Percentiles rank a stretch among this genome's conserved stretches.
Conservation (phyloP, 352 stramenopile species). For the Globisporangium iwayamae region DNA sequence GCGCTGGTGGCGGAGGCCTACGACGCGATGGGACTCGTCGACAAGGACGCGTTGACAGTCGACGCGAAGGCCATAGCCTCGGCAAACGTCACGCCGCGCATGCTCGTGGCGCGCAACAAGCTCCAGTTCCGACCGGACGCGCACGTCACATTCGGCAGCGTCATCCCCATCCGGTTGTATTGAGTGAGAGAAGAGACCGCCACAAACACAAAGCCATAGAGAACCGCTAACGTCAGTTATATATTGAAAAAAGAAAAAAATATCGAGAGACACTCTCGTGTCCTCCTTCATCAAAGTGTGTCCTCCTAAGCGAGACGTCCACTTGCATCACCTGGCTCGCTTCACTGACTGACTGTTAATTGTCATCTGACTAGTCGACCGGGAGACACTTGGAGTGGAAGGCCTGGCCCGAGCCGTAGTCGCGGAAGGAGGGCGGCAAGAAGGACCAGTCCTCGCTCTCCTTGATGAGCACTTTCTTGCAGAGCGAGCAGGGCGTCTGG, state of each 20-base stretch:
- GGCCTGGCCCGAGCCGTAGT: conserved; percentile 77
- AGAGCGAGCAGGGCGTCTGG: conserved; percentile 79
- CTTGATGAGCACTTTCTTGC: conserved; percentile 84
- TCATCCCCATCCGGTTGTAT: conserved; percentile 67
- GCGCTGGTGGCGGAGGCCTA: conserved; percentile 69
- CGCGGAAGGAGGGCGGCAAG: conserved; percentile 79
- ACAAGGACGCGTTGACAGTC: conserved; percentile 33
- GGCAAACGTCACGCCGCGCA: conserved; percentile 41
- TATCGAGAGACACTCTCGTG: background rate
- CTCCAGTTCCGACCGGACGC: conserved; percentile 38
- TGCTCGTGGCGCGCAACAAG: conserved; percentile 35
- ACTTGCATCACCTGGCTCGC: background rate
- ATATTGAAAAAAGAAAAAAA: conserved; percentile 14
- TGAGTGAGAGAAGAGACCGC: conserved; percentile 10
- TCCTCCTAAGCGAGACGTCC: background rate
- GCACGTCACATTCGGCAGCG: conserved; percentile 34
- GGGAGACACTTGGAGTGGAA: conserved; percentile 84
- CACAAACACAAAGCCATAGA: background rate
- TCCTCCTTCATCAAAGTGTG: too few species aligned
- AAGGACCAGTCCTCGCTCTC: conserved; percentile 79
- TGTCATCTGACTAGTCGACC: conserved; percentile 27
- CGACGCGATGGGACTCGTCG: conserved; percentile 56
- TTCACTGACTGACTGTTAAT: background rate
- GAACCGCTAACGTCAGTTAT: conserved; percentile 7
- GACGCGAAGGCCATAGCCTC: conserved; percentile 27